phyloP scores from a whole-genome alignment of 2,329 filamentous ascomycete genomes.

The Helminthosporium solani region DNA sequence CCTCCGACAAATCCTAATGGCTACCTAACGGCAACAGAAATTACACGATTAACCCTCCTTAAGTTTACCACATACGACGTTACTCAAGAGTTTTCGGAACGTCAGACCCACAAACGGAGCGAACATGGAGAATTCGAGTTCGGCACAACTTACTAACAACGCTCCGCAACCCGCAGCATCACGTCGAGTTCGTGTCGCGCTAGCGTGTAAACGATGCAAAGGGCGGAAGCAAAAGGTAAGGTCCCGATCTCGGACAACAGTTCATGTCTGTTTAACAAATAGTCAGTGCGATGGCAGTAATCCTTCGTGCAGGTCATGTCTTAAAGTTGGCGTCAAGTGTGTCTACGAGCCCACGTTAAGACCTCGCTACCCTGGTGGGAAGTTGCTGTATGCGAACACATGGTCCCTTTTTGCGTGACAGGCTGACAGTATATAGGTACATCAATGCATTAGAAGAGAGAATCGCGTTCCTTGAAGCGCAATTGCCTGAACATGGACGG shows the following conservation, averaged over 20 bases:
- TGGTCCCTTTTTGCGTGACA: neutral
- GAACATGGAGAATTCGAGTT: slow-evolving; percentile 10
- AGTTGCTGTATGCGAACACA: slow-evolving; percentile 19
- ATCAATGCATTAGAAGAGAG: slow-evolving; percentile 30
- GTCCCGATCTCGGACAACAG: neutral
- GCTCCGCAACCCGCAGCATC: slow-evolving; percentile 6
- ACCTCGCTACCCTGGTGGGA: slow-evolving; percentile 30
- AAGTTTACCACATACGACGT: too few species aligned
- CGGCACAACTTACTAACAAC: slow-evolving; percentile 3
- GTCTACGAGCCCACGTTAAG: slow-evolving; percentile 25
- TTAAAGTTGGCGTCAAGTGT: slow-evolving; percentile 21
- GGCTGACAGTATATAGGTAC: slow-evolving; percentile 15
- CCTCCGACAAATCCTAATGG: too few species aligned
- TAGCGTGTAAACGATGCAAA: slow-evolving; percentile 30
- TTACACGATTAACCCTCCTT: too few species aligned
- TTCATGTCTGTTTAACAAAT: neutral
- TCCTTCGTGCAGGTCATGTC: slow-evolving; percentile 24
- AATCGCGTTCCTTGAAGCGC: slow-evolving; percentile 28
- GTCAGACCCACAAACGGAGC: neutral
- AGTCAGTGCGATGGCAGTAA: slow-evolving; percentile 24
- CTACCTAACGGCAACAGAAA: too few species aligned
- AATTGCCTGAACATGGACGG: slow-evolving; percentile 25
- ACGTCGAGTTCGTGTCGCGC: slow-evolving; percentile 22
- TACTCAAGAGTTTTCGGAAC: too few species aligned
- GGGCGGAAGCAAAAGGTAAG: slow-evolving; percentile 29